Evolutionary conservation across 1,284 basidiomycete species (phyloP).

Genomic region (Ceratobasidium sp.): DNA sequence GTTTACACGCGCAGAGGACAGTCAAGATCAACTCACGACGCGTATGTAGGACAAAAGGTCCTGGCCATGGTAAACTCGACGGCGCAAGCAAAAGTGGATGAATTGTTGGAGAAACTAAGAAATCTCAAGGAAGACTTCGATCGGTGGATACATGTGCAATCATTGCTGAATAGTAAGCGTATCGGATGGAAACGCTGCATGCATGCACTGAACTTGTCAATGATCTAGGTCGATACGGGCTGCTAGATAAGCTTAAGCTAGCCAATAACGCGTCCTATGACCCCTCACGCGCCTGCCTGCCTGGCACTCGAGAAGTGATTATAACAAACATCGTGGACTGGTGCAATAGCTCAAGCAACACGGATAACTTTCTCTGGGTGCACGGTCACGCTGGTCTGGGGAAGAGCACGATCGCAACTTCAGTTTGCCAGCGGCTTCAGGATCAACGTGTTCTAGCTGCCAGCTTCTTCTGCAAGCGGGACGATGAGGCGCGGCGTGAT

Average conservation of each 20-base stretch:
- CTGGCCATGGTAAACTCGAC: background rate
- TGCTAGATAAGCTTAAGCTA: background rate
- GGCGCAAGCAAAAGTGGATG: background rate
- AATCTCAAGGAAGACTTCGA: background rate
- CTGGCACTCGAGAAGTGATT: background rate
- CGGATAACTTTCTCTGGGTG: background rate
- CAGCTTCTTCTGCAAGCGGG: constrained; percentile 15
- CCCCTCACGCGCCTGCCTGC: background rate
- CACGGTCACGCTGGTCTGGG: constrained; percentile 11
- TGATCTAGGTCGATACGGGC: background rate
- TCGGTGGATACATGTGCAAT: background rate
- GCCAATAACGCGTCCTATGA: background rate
- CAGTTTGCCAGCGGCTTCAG: background rate
- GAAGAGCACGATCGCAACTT: background rate
- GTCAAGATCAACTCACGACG: no score
- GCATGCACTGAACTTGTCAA: no score
- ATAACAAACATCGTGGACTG: background rate
- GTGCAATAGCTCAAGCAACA: background rate
- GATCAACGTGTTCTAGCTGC: background rate
- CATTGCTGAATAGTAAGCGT: background rate
- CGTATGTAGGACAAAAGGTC: background rate
- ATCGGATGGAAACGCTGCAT: background rate
- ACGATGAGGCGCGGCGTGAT: background rate
- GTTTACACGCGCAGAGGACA: background rate
- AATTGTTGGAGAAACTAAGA: background rate